Base-by-base conservation (phyloP, 768 basidiomycete species). In the Mycena albidolilacea region DNA sequence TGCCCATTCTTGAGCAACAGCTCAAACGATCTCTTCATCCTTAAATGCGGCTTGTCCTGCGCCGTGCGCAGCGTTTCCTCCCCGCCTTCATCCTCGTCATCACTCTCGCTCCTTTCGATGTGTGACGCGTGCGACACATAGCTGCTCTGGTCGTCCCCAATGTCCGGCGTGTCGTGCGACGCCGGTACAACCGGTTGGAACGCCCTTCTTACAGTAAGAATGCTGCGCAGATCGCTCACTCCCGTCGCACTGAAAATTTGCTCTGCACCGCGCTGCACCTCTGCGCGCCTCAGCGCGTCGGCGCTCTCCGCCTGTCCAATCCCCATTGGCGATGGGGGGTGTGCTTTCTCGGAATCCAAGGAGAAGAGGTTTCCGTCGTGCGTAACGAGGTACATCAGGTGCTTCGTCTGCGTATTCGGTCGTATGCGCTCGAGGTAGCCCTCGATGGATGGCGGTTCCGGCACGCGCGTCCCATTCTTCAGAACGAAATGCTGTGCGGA, bases 371-470 rank as follows among this genome's bases (percentile, higher is more conserved):
- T 88, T 7, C 94, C 93, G 65, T 91, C 87, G 77, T 96, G 94
- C 7, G 90, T 90, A 37, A 88, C 83, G 48, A 97, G 85, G 81
- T 96, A 97, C 15, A 93, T 77, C 5, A 85, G 85, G 68, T 93
- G 89, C 65, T 86, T 90, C 38, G 80, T 79, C 72, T 90, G 89
- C 21, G 88, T 84, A 75, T 89, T 90, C 3, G 90, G 87, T 73
- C 85, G 87, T 77, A 95, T 87, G 59, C 92, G 91, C 71, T 94
- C 89, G 54, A 97, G 84, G 81, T 94, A 98, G 3, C 97, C 97
- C 82, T 98, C 97, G 59, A 97, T 85, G 0, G 90, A 88, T 0
- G 92, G 91, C 2, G 97, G 97, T 77, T 97, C 95, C 43, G 88
- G 81, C 19, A 97, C 78, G 46, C 83, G 77, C 82, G 80, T 84